These are phyloP conservation scores for Erodium maritimum DNA, from an alignment of 345 rosid genomes.

Conservation along the genomic window DNA sequence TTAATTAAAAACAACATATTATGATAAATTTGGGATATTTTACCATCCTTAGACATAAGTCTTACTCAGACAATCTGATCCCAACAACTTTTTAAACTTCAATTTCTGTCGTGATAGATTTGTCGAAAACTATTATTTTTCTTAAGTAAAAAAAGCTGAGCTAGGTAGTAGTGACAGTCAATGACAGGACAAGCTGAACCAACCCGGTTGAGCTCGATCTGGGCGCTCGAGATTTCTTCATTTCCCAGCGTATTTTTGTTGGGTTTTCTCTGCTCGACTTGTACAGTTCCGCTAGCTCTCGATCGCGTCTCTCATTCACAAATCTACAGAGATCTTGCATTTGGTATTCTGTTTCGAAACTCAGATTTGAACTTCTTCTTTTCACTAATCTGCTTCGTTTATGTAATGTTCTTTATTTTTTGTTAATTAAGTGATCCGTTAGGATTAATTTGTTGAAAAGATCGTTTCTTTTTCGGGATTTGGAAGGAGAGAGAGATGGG, in stretches of 20 bases:
- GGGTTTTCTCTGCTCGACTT: background rate
- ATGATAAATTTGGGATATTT: too few relatives aligned
- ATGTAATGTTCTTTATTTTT: too few relatives aligned
- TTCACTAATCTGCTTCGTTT: background rate
- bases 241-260: background rate
- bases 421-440: background rate
- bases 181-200: background rate
- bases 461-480: background rate
- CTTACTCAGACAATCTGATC: background rate
- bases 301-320: too few relatives aligned
- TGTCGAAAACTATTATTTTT: background rate
- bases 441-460: background rate
- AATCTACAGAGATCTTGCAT: background rate
- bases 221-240: background rate
- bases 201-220: background rate
- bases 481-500: slow-evolving; percentile 37
- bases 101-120: background rate
- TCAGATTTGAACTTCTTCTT: background rate
- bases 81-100: background rate
- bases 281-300: background rate
- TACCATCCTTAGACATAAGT: too few relatives aligned
- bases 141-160: background rate
- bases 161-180: background rate
- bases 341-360: background rate
- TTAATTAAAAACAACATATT: too few relatives aligned